Evolutionary conservation across 768 basidiomycete species (phyloP).

Genomic region (Paxillus involutus): DNA sequence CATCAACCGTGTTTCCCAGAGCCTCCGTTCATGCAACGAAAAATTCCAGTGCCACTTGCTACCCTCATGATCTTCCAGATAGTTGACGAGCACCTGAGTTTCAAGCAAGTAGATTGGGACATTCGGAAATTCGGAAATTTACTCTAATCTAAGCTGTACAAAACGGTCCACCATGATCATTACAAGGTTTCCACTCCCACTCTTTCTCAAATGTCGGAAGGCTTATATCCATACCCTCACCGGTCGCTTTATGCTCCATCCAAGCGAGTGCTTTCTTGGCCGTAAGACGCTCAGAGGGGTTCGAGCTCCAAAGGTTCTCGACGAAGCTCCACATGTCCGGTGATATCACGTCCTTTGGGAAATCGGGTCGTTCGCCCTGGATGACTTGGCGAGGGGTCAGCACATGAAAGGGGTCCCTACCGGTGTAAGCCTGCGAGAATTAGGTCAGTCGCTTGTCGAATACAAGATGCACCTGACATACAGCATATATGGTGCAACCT

Average conservation of each 20-base stretch:
- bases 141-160: not conserved
- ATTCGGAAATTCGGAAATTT: not conserved
- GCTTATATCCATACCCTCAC: slow-evolving; percentile 7
- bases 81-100: no score
- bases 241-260: slow-evolving; percentile 19
- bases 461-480: slow-evolving; percentile 8
- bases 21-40: no score
- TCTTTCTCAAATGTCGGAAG: slow-evolving; percentile 12
- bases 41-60: no score
- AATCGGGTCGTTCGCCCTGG: slow-evolving; percentile 1
- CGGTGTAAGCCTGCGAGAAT: slow-evolving; percentile 15
- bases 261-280: slow-evolving; percentile 21
- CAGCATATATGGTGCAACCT: slow-evolving; percentile 41
- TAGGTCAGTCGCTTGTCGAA: not conserved
- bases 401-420: slow-evolving; percentile 7
- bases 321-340: slow-evolving; percentile 31
- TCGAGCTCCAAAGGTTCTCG: slow-evolving; percentile 25
- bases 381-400: not conserved
- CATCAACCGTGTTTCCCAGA: no score
- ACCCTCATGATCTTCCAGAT: no score
- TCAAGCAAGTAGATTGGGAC: no score
- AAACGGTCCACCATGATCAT: not conserved
- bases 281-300: slow-evolving; percentile 22
- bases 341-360: slow-evolving; percentile 1
- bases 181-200: slow-evolving; percentile 13